phyloP scores from a whole-genome alignment of 768 basidiomycete genomes.

The Tricholoma bakamatsutake region DNA sequence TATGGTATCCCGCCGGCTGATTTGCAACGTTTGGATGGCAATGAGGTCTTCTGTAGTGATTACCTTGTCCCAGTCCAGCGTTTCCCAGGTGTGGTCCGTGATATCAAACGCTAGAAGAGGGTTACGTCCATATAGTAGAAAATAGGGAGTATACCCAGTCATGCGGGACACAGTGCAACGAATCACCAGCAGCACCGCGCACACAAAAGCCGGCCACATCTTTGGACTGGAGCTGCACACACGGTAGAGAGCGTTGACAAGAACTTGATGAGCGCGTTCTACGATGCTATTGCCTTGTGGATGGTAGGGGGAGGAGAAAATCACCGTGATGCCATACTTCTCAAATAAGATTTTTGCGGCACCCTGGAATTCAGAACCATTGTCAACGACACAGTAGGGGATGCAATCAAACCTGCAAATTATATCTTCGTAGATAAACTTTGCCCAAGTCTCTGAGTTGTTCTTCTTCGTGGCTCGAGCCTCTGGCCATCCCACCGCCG shows the following conservation, averaged over 20 bases:
- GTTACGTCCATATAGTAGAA: slow-evolving; percentile 3
- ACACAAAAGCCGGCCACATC: slow-evolving; percentile 21
- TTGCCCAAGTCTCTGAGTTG: no score
- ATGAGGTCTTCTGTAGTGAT: slow-evolving; percentile 20
- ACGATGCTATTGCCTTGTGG: slow-evolving; percentile 27
- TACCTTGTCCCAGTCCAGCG: slow-evolving; percentile 1
- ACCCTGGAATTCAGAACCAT: neutral
- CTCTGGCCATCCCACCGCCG: slow-evolving; percentile 20
- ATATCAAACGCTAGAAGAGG: slow-evolving; percentile 7
- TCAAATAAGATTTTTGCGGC: slow-evolving; percentile 3
- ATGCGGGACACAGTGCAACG: neutral
- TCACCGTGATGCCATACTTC: slow-evolving; percentile 19
- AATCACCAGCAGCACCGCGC: slow-evolving; percentile 19
- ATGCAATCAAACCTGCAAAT: neutral
- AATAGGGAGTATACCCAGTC: slow-evolving; percentile 18
- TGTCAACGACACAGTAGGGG: neutral
- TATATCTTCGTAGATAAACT: no score
- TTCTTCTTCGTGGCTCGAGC: slow-evolving; percentile 10
- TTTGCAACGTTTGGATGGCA: slow-evolving; percentile 7
- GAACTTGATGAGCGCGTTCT: slow-evolving; percentile 23
- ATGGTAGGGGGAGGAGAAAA: slow-evolving; percentile 25
- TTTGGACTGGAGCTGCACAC: slow-evolving; percentile 3
- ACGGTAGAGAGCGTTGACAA: slow-evolving; percentile 17
- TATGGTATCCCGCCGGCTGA: slow-evolving; percentile 10
- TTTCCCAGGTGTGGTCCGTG: slow-evolving; percentile 24